Conservation (phyloP, 2,329 filamentous ascomycete species). For the Calonectria pteridis region DNA sequence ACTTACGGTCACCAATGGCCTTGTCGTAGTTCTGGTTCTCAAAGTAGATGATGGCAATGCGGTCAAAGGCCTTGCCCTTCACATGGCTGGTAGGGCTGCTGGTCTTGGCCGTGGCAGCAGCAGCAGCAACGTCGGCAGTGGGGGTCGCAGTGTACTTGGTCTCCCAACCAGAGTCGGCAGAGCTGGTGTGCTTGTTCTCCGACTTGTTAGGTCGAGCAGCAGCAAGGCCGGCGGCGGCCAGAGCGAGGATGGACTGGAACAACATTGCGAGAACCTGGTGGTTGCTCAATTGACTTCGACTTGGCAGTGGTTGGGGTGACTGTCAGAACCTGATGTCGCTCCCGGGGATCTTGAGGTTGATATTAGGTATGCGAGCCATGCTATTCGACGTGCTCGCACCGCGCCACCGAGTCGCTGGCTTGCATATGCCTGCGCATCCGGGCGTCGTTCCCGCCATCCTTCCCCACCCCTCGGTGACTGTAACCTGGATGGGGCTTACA, state of each 20-base stretch:
- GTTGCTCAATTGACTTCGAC: neutral
- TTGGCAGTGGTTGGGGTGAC: neutral
- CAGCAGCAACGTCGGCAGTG: slow-evolving; percentile 63
- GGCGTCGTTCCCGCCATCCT: neutral
- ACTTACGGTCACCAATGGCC: slow-evolving; percentile 71
- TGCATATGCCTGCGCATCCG: slow-evolving; percentile 17
- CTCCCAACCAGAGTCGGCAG: slow-evolving; percentile 47
- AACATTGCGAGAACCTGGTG: slow-evolving; percentile 27
- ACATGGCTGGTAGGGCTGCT: slow-evolving; percentile 72
- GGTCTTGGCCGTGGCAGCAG: slow-evolving; percentile 71
- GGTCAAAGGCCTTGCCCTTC: slow-evolving; percentile 78
- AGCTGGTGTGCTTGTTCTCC: neutral
- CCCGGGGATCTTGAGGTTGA: slow-evolving; percentile 10
- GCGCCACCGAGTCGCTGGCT: slow-evolving; percentile 11
- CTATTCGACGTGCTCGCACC: neutral
- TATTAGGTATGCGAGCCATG: slow-evolving; percentile 1
- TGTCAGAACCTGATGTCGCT: neutral
- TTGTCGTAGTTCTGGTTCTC: slow-evolving; percentile 81
- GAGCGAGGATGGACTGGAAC: slow-evolving; percentile 35
- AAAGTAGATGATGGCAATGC: slow-evolving; percentile 80
- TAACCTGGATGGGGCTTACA: slow-evolving; percentile 10
- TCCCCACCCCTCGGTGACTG: slow-evolving; percentile 31
- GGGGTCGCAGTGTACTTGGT: slow-evolving; percentile 65
- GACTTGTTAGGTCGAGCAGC: slow-evolving; percentile 35
- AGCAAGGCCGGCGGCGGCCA: slow-evolving; percentile 45